Percentiles rank a stretch among this genome's conserved stretches.
These are phyloP conservation scores for Vanrija humicola DNA, from an alignment of 1,284 basidiomycete species.

Conservation along the genomic window DNA sequence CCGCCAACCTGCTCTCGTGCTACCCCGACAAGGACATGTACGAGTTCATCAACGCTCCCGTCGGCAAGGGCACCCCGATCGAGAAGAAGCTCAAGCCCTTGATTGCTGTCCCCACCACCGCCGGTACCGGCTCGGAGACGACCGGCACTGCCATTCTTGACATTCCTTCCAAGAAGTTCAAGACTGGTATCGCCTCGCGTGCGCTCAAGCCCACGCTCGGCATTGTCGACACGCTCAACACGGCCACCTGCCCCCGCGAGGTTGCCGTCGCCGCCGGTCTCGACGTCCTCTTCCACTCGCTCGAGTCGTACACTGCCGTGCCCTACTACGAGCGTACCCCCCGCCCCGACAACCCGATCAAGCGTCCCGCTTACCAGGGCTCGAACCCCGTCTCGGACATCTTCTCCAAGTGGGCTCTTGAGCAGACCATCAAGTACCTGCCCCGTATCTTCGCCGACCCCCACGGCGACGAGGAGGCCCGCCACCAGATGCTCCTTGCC, in stretches of 20 bases:
- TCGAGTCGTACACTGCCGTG: constrained; percentile 62
- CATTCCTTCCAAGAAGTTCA: constrained; percentile 75
- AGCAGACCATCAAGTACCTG: constrained; percentile 84
- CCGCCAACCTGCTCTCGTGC: constrained; percentile 73
- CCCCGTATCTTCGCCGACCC: constrained; percentile 79
- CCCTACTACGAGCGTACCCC: constrained; percentile 79
- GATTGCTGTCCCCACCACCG: constrained; percentile 92
- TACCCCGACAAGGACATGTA: constrained; percentile 88
- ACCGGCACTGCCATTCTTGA: constrained; percentile 97
- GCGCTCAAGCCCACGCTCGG: constrained; percentile 87
- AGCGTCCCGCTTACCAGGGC: constrained; percentile 84
- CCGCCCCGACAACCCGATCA: constrained; percentile 81
- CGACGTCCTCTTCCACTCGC: constrained; percentile 89
- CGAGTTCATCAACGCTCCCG: constrained; percentile 95
- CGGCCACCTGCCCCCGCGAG: constrained; percentile 73
- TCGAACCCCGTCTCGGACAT: constrained; percentile 95
- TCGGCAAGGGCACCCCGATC: constrained; percentile 88
- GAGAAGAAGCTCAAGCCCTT: constrained; percentile 71
- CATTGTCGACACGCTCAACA: constrained; percentile 79
- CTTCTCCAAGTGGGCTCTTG: constrained; percentile 91
- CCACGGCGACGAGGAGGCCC: constrained; percentile 70
- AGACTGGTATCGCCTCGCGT: constrained; percentile 91
- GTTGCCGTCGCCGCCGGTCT: constrained; percentile 89
- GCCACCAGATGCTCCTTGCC: constrained; percentile 74
- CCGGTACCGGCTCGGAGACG: constrained; percentile 92